A percentile compares a stretch with the other conserved stretches of the same genome.
Evolutionary conservation across 2,329 filamentous ascomycete species (phyloP).

Genomic region (Aureobasidium musti): DNA sequence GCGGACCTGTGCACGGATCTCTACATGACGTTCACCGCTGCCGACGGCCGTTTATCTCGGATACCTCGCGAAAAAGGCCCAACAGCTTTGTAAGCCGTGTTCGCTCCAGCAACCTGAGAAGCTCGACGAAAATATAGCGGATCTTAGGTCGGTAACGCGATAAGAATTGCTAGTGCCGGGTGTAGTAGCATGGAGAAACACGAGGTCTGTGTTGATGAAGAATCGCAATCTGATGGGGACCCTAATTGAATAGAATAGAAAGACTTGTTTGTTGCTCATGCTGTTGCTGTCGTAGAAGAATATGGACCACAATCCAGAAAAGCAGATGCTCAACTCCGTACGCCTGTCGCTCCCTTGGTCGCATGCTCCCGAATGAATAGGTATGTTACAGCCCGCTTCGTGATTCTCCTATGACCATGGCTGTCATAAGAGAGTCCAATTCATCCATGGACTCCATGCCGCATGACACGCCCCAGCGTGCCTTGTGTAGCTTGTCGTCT

Average conservation of each 20-base stretch:
- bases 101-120: background rate
- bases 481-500: constrained; percentile 39
- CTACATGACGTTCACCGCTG: constrained; percentile 20
- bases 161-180: background rate
- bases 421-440: constrained; percentile 32
- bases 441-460: constrained; percentile 24
- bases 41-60: constrained; percentile 11
- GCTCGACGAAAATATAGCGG: background rate
- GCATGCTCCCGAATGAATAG: background rate
- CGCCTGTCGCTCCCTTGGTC: background rate
- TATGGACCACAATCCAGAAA: background rate
- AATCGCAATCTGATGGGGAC: background rate
- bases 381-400: background rate
- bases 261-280: constrained; percentile 3
- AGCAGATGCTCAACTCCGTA: background rate
- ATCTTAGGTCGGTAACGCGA: background rate
- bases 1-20: background rate
- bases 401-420: constrained; percentile 28
- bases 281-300: background rate
- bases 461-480: constrained; percentile 17
- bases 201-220: background rate
- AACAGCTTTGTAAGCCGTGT: constrained; percentile 25
- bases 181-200: background rate
- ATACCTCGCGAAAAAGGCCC: constrained; percentile 1
- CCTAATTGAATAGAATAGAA: background rate